Evolutionary conservation across 345 rosid genomes (phyloP), one percentile per base, ranked within the genome.

Genomic region (Aethionema arabicum): DNA sequence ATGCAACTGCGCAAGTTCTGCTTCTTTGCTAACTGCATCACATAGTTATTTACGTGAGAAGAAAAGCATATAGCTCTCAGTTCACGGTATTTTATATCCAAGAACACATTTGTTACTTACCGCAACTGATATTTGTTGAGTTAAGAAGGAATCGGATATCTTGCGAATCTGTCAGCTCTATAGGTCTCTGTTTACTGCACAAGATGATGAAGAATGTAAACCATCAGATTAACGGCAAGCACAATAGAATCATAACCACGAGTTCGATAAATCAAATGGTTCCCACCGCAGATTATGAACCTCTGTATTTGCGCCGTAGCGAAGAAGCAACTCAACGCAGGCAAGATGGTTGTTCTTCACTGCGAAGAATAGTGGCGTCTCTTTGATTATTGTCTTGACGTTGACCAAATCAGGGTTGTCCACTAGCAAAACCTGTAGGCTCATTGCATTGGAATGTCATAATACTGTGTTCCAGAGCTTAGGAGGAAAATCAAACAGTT

Each of bases 291-390:
- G 67, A 65, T 90, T 90, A 45, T 83, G 77, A 70, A 85, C 82
- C 76, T 82, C 92, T 52, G 75, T 81, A 74, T 65, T 77, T 32
- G 95, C 92, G 32, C 97, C 95, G 45, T 69, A 73, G 30, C 59
- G 65, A 71, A 83, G 77, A 70, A 90, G 97, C 48, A 85, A 73
- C 69, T 85, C 90, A 55, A 74, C 95, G 71, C 95, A 90, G 32
- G 77, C 77, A 64, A 78, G 76, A 39, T 66, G 80, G 60, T 83
- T 82, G 78, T 87, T 90, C 79, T 74, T 87, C 64, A 79, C 97
- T 1, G 95, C 95, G 54, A 80, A 87, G 82, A 83, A 85, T 7
- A 87, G 61, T 7, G 97, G 97, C 7, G 97, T 87, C 83, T 90
- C 97, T 77, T 75, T 79, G 69, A 73, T 76, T 74, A 76, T 76